Evolutionary conservation across 2,329 filamentous ascomycete genomes (phyloP).

Genomic region (Akanthomyces muscarius): DNA sequence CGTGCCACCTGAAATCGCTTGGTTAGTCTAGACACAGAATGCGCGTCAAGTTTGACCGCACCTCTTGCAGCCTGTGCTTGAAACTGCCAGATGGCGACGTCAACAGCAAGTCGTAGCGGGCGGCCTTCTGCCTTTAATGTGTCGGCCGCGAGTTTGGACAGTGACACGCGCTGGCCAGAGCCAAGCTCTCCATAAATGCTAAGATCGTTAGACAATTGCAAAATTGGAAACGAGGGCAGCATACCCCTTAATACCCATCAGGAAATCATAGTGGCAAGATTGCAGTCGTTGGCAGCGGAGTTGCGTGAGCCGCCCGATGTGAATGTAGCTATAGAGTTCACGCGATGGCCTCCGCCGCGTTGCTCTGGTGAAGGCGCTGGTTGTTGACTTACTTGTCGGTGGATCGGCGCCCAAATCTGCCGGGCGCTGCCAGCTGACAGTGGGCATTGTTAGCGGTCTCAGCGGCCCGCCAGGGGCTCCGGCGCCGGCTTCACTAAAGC

Average conservation of each 20-base stretch:
- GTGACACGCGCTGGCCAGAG: constrained; percentile 69
- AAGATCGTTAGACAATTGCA: constrained; percentile 16
- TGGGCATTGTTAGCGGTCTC: neutral
- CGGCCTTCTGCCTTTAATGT: constrained; percentile 66
- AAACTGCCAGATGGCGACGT: constrained; percentile 96
- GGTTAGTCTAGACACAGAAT: constrained; percentile 9
- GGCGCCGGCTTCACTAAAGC: neutral
- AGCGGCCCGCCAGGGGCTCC: neutral
- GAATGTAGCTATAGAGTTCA: constrained; percentile 14
- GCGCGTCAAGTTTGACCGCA: constrained; percentile 24
- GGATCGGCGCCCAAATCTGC: constrained; percentile 26
- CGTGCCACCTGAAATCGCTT: constrained; percentile 57
- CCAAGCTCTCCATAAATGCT: constrained; percentile 92
- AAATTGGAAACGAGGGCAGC: accelerated
- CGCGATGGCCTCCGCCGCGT: constrained; percentile 24
- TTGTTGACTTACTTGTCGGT: constrained; percentile 21
- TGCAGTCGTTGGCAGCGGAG: neutral
- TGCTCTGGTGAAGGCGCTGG: constrained; percentile 27
- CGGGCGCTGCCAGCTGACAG: constrained; percentile 18
- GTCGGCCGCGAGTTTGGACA: constrained; percentile 77
- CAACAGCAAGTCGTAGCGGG: constrained; percentile 82
- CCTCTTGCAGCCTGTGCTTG: constrained; percentile 81
- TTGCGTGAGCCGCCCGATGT: constrained; percentile 20
- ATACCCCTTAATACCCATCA: constrained; percentile 66
- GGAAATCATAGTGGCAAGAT: constrained; percentile 17